A percentile compares a stretch with the other conserved stretches of the same genome.
Conservation (phyloP, 768 basidiomycete genomes). For the Amanita thiersii region DNA sequence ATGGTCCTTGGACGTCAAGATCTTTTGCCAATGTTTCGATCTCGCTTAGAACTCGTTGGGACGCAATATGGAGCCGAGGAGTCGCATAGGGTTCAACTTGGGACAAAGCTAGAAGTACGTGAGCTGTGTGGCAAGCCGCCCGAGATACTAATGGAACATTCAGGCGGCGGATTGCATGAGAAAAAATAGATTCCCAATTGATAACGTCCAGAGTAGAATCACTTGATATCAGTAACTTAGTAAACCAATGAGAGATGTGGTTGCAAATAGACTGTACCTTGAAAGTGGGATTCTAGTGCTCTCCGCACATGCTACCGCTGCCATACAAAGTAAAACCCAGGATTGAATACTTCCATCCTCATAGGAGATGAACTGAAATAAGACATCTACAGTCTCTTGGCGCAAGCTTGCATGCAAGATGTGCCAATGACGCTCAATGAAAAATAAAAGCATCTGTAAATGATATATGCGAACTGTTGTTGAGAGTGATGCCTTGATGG, state of each 20-base stretch:
- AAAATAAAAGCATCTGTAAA: constrained; percentile 77
- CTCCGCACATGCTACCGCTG: constrained; percentile 57
- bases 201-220: constrained; percentile 13
- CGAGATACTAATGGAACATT: constrained; percentile 65
- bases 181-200: constrained; percentile 84
- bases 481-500: constrained; percentile 28
- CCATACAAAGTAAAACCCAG: constrained; percentile 80
- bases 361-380: constrained; percentile 53
- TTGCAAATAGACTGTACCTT: constrained; percentile 1
- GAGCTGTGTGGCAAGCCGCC: constrained; percentile 68
- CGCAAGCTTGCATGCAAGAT: constrained; percentile 52
- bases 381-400: constrained; percentile 41
- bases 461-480: constrained; percentile 34
- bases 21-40: constrained; percentile 77
- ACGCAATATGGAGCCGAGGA: constrained; percentile 30
- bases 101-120: constrained; percentile 35
- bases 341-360: constrained; percentile 65
- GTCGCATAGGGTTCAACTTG: constrained; percentile 13
- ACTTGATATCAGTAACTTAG: constrained; percentile 5
- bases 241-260: constrained; percentile 5
- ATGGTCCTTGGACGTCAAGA: constrained; percentile 85
- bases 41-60: constrained; percentile 56
- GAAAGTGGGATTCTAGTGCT: constrained; percentile 13
- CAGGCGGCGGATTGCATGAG: constrained; percentile 67
- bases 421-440: constrained; percentile 74